Conservation (phyloP, 345 rosid genomes). For the Gossypium australe region DNA sequence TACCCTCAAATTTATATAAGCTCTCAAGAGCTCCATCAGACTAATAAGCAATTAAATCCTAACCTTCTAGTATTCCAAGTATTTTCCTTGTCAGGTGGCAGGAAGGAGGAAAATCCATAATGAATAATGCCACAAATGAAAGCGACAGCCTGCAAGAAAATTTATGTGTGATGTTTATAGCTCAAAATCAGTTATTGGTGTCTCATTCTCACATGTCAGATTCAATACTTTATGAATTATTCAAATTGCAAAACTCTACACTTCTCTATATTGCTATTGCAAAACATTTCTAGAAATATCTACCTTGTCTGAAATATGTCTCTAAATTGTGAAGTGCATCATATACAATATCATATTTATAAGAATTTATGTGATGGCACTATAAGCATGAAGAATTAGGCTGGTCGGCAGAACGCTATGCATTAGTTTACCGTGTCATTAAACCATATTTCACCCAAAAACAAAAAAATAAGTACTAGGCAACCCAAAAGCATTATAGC, state of each 20-base stretch:
- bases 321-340: background rate
- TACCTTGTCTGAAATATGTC: background rate
- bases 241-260: background rate
- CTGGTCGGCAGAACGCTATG: background rate
- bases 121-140: slow-evolving; percentile 63
- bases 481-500: background rate
- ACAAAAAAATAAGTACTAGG: background rate
- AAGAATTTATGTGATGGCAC: background rate
- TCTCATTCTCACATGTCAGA: background rate
- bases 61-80: slow-evolving; percentile 59
- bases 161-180: background rate
- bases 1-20: background rate
- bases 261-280: background rate
- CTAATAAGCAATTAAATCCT: slow-evolving; percentile 7
- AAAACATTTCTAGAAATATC: background rate
- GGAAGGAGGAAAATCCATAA: slow-evolving; percentile 43
- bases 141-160: slow-evolving; percentile 70
- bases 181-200: background rate
- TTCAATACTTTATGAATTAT: background rate
- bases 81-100: slow-evolving; percentile 36
- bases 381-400: background rate
- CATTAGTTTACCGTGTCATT: background rate
- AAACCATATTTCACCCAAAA: background rate
- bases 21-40: slow-evolving; percentile 2
- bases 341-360: background rate